A percentile compares a stretch with the other conserved stretches of the same genome.
These are phyloP conservation scores for Arthroderma uncinatum DNA, from an alignment of 2,329 filamentous ascomycete genomes.

Conservation along the genomic window DNA sequence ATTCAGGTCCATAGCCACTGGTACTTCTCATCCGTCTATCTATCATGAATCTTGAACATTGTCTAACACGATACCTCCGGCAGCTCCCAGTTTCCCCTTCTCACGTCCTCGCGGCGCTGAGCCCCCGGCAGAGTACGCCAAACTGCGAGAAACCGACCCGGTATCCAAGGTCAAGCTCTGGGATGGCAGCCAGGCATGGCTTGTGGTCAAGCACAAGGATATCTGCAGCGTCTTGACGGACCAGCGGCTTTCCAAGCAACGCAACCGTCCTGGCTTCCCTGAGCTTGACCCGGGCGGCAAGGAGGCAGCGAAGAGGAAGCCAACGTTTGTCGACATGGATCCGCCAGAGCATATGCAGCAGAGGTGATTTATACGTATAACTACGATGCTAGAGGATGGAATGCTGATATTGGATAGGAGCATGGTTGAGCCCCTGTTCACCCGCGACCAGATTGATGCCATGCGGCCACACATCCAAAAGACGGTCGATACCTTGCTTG, in stretches of 20 bases:
- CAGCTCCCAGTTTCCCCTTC: constrained; percentile 29
- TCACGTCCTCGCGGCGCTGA: constrained; percentile 30
- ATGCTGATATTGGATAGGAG: constrained; percentile 21
- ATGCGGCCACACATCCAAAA: constrained; percentile 39
- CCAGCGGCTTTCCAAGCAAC: constrained; percentile 38
- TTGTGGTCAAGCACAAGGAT: constrained; percentile 40
- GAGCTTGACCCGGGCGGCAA: constrained; percentile 40
- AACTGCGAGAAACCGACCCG: constrained; percentile 34
- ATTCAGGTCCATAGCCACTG: background rate
- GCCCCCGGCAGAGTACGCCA: constrained; percentile 37
- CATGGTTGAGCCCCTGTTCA: constrained; percentile 40
- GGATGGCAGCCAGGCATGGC: constrained; percentile 39
- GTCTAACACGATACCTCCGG: background rate
- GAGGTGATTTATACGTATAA: constrained; percentile 22
- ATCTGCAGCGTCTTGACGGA: constrained; percentile 38
- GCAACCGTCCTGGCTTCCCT: constrained; percentile 37
- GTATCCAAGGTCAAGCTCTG: constrained; percentile 39
- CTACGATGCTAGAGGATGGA: background rate
- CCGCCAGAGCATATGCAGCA: constrained; percentile 39
- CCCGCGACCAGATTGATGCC: constrained; percentile 28
- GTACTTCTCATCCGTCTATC: background rate
- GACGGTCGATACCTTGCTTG: constrained; percentile 36
- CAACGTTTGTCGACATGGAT: constrained; percentile 45
- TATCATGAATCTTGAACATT: too few species aligned
- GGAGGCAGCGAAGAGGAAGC: constrained; percentile 38